Evolutionary conservation across 177 flowering plant species (phyloP), one percentile per base, ranked within the genome.

Genomic region (Telopea speciosissima): DNA sequence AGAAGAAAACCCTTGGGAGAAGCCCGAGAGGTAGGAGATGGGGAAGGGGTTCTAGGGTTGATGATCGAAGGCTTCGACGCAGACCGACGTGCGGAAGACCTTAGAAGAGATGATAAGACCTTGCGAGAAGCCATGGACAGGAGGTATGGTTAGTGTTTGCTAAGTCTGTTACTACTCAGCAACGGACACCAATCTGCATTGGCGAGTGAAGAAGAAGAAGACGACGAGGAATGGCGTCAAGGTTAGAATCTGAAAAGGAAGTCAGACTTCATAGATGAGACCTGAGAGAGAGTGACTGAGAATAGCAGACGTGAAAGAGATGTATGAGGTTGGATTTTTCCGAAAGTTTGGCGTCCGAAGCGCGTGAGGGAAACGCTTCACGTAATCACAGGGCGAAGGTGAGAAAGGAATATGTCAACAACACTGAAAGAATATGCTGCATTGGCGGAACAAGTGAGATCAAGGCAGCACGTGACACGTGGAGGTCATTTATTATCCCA

Each of bases 41-140:
- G 61, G 7, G 61, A 58, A 17, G 61, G 61, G n/a, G 61, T 8
- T 58, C 24, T 58, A 58, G 61, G 24, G 61, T 58, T 58, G 61
- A 58, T n/a, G 61, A 58, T 58, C 61, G 61, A 58, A n/a, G 61
- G 9, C n/a, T n/a, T 58, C 61, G 61, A 58, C 24, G 23, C 61
- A n/a, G 61, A 58, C 6, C 61, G 61, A n/a, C 61, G 61, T n/a
- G n/a, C 22, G 61, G 61, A 58, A 7, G 61, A 58, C 14, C 61
- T 21, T 3, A 58, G 61, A 19, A 58, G 61, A n/a, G 61, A 58
- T n/a, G 61, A 58, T n/a, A 58, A 58, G 61, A 58, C 61, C 61
- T 58, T 58, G 61, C 61, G 61, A 58, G 61, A 58, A 58, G 61
- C 61, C 61, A 58, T 58, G 61, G 8, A 21, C n/a, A 17, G 23